These are phyloP conservation scores for Solanum hybrid DNA, from an alignment of 305 asterid species.

Conservation along the genomic window DNA sequence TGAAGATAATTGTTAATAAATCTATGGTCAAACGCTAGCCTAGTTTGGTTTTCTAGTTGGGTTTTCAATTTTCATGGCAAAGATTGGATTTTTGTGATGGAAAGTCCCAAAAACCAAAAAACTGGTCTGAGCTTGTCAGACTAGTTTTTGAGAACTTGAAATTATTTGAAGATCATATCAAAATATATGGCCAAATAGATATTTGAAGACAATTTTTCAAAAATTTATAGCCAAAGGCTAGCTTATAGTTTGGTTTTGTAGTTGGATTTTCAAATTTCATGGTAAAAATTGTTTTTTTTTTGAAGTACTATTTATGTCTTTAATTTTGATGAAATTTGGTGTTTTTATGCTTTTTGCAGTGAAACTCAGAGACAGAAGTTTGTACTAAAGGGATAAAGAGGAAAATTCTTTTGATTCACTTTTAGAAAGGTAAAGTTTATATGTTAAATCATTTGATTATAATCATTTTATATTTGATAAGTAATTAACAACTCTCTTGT, in stretches of 20 bases:
- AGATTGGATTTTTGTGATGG: not conserved
- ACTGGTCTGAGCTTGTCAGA: not conserved
- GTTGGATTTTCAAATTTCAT: not conserved
- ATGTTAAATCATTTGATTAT: not conserved
- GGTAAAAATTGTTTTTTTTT: not conserved
- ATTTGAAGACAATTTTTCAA: not conserved
- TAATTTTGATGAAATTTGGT: not conserved
- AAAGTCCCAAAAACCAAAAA: not conserved
- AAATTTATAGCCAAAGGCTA: too few species aligned
- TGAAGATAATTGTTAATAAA: too few species aligned
- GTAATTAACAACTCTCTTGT: not conserved
- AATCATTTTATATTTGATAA: not conserved
- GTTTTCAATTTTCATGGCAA: not conserved
- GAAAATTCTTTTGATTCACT: conserved; percentile 8
- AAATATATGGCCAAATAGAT: not conserved
- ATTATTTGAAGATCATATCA: not conserved
- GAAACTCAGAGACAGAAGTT: not conserved
- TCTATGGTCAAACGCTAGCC: not conserved
- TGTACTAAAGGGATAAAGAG: conserved; percentile 12
- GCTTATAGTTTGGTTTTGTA: not conserved
- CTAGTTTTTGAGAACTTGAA: not conserved
- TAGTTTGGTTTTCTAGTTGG: not conserved
- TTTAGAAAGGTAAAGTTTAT: conserved; percentile 20
- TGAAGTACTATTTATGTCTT: not conserved
- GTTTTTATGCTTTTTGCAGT: conserved; percentile 3